Evolutionary conservation across 2,329 filamentous ascomycete genomes (phyloP).

Genomic region (Pseudocercospora pini-densiflorae): DNA sequence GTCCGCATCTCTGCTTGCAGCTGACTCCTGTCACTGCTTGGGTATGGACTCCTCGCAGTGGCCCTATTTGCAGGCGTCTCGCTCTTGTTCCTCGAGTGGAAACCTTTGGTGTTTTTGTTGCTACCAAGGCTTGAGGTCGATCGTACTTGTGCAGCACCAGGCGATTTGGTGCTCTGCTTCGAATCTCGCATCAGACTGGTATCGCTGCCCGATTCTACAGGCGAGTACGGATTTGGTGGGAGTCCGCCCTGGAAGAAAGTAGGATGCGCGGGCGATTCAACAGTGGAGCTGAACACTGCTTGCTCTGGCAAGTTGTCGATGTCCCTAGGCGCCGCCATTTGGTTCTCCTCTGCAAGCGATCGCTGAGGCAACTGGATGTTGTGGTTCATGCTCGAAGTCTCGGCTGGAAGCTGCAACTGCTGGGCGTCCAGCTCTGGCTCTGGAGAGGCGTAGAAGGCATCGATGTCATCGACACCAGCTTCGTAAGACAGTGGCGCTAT

Average conservation of each 20-base stretch:
- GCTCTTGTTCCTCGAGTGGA: background rate
- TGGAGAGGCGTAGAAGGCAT: constrained; percentile 18
- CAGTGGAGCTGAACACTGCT: background rate
- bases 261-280: background rate
- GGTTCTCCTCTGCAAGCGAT: background rate
- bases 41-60: background rate
- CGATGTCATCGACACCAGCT: constrained; percentile 24
- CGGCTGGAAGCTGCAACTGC: background rate
- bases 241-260: background rate
- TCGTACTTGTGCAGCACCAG: background rate
- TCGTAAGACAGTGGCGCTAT: constrained; percentile 13
- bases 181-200: background rate
- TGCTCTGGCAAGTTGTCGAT: constrained; percentile 7
- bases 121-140: background rate
- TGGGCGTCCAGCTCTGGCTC: background rate
- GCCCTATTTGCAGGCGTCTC: background rate
- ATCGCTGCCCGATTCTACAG: background rate
- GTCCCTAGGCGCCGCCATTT: constrained; percentile 5
- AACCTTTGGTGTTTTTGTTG: background rate
- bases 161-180: background rate
- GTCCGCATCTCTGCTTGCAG: constrained; percentile 28
- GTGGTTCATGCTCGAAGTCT: background rate
- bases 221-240: constrained; percentile 8
- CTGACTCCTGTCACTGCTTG: constrained; percentile 20
- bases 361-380: background rate